Percentiles rank a stretch among this genome's conserved stretches.
Conservation (phyloP, 2,329 filamentous ascomycete species). For the Pyrenophora tritici-repentis region DNA sequence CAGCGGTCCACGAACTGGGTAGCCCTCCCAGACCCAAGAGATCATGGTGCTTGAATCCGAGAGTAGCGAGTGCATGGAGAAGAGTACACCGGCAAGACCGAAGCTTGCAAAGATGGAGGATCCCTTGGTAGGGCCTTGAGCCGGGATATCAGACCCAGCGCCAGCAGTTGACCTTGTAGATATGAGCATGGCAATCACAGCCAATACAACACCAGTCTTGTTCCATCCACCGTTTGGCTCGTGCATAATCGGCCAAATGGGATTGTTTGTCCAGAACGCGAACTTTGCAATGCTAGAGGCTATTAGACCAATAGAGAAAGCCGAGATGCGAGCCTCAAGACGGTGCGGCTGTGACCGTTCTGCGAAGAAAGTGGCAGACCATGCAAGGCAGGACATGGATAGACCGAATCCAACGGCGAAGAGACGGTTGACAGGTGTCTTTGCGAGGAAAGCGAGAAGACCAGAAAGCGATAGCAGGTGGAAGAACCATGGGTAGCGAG, state of each 20-base stretch:
- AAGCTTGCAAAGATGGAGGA: conserved; percentile 74
- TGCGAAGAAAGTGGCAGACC: conserved; percentile 79
- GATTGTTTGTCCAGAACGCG: conserved; percentile 92
- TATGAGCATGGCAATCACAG: conserved; percentile 73
- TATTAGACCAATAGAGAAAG: conserved; percentile 80
- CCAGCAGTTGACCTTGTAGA: conserved; percentile 69
- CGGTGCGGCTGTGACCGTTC: conserved; percentile 75
- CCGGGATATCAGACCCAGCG: conserved; percentile 52
- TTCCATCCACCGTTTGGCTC: conserved; percentile 91
- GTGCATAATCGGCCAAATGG: conserved; percentile 94
- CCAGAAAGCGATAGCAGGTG: conserved; percentile 80
- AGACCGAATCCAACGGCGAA: conserved; percentile 82
- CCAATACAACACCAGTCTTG: conserved; percentile 76
- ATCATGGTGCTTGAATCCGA: conserved; percentile 99
- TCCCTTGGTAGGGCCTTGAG: conserved; percentile 64
- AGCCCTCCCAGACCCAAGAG: conserved; percentile 97
- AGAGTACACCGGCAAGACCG: conserved; percentile 82
- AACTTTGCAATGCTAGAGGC: conserved; percentile 90
- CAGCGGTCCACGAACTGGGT: conserved; percentile 84
- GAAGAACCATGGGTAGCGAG: conserved; percentile 70
- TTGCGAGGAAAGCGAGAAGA: conserved; percentile 77
- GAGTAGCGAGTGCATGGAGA: conserved; percentile 87
- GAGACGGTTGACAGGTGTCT: conserved; percentile 74
- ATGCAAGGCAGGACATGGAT: conserved; percentile 78
- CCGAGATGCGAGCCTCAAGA: conserved; percentile 80